Evolutionary conservation across 2,329 filamentous ascomycete species (phyloP).

Genomic region (Juglanconis oblonga): DNA sequence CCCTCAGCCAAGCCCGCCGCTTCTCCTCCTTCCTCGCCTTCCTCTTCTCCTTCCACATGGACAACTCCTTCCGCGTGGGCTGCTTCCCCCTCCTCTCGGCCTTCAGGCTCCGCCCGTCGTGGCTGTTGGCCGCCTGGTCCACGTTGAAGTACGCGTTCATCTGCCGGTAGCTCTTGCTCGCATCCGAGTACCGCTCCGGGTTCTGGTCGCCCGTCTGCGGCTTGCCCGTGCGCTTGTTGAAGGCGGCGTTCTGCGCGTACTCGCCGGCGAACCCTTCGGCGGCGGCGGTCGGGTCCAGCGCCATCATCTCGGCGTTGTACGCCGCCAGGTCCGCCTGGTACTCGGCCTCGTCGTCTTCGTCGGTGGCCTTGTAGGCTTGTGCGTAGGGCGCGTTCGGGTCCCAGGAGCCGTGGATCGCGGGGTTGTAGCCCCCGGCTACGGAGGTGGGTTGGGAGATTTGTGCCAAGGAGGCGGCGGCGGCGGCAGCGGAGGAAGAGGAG

Average conservation of each 20-base stretch:
- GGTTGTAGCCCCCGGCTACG: slow-evolving; percentile 80
- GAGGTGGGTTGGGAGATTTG: slow-evolving; percentile 30
- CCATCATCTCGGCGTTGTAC: slow-evolving; percentile 36
- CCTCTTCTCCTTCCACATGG: slow-evolving; percentile 88
- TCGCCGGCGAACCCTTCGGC: slow-evolving; percentile 35
- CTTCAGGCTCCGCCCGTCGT: slow-evolving; percentile 86
- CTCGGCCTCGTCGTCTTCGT: slow-evolving; percentile 31
- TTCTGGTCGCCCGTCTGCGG: slow-evolving; percentile 69
- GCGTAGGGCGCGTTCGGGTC: slow-evolving; percentile 96
- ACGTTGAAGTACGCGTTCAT: slow-evolving; percentile 96
- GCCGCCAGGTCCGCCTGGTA: slow-evolving; percentile 26
- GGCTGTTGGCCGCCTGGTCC: slow-evolving; percentile 85
- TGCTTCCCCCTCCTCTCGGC: slow-evolving; percentile 86
- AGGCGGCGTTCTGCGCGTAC: slow-evolving; percentile 70
- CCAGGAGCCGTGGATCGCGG: slow-evolving; percentile 93
- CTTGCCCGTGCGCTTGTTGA: slow-evolving; percentile 86
- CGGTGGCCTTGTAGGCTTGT: slow-evolving; percentile 45
- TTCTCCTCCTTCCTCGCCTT: slow-evolving; percentile 92
- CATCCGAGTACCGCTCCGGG: slow-evolving; percentile 77
- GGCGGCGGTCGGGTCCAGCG: slow-evolving; percentile 35
- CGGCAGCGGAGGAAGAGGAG: slow-evolving; percentile 18
- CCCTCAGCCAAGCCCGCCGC: slow-evolving; percentile 82
- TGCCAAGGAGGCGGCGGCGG: slow-evolving; percentile 24
- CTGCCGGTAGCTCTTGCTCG: slow-evolving; percentile 82
- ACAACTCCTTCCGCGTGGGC: slow-evolving; percentile 79